phyloP scores from a whole-genome alignment of 225 moss, liverwort and hornwort species.

The Sphagnum contortum region DNA sequence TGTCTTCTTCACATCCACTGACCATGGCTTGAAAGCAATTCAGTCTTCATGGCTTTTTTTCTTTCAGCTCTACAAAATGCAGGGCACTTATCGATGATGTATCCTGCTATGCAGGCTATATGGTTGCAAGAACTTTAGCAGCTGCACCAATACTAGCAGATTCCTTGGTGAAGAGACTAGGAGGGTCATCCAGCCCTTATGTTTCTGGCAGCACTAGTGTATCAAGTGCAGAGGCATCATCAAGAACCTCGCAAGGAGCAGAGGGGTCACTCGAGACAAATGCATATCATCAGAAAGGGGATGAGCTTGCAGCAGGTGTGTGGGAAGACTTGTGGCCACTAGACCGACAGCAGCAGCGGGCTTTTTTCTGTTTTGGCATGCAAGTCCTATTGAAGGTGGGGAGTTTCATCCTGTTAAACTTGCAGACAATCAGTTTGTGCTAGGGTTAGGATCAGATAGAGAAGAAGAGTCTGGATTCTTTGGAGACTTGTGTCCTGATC shows the following conservation, averaged over 20 bases:
- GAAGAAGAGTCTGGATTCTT: too few species aligned
- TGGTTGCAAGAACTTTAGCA: conserved; percentile 53
- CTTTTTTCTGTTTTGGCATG: conserved; percentile 99
- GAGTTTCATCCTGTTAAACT: not conserved
- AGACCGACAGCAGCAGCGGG: conserved; percentile 77
- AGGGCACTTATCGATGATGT: too few species aligned
- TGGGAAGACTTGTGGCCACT: conserved; percentile 97
- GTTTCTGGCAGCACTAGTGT: conserved; percentile 12
- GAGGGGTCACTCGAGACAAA: conserved; percentile 6
- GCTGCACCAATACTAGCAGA: conserved; percentile 51
- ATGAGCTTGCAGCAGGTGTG: conserved; percentile 73
- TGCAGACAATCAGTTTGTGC: not conserved
- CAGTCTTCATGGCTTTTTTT: too few species aligned
- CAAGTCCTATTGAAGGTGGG: conserved; percentile 89
- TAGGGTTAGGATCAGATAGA: too few species aligned
- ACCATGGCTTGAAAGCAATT: too few species aligned
- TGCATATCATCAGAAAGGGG: conserved; percentile 29
- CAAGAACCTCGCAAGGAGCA: conserved; percentile 10
- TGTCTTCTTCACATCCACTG: too few species aligned
- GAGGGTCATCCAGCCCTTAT: conserved; percentile 32
- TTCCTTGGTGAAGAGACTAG: conserved; percentile 55
- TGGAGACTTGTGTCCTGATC: too few species aligned
- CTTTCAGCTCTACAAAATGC: too few species aligned
- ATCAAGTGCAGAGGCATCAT: conserved; percentile 7
- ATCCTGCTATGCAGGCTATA: conserved; percentile 23